phyloP scores from a whole-genome alignment of 2,329 filamentous ascomycete genomes.

The Pezicula carpinea region DNA sequence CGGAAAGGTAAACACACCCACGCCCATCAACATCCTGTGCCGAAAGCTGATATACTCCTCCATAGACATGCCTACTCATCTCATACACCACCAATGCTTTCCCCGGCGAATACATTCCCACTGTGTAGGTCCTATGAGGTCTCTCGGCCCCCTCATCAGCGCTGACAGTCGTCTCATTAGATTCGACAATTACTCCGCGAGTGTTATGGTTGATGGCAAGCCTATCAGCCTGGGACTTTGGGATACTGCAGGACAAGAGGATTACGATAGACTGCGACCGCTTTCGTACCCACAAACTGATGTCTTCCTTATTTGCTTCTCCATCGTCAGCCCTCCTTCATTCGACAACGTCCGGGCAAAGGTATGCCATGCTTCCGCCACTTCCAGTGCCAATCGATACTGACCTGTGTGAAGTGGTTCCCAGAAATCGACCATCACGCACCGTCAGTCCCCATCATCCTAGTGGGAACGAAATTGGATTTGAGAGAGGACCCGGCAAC shows the following conservation, averaged over 20 bases:
- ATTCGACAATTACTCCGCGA: constrained; percentile 98
- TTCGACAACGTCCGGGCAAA: constrained; percentile 99
- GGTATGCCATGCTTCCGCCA: constrained; percentile 47
- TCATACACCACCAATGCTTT: constrained; percentile 99
- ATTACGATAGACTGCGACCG: constrained; percentile 92
- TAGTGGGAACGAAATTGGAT: constrained; percentile 96
- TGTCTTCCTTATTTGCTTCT: constrained; percentile 98
- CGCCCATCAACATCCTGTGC: background rate
- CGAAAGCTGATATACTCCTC: constrained; percentile 26
- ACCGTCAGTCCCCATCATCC: constrained; percentile 90
- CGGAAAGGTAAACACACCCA: constrained; percentile 69
- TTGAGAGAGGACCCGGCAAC: constrained; percentile 84
- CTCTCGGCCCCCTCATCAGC: constrained; percentile 6
- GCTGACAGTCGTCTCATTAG: constrained; percentile 42
- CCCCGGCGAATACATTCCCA: constrained; percentile 99
- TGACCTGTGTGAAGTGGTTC: constrained; percentile 64
- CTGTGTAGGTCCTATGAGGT: constrained; percentile 61
- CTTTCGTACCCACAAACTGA: constrained; percentile 98
- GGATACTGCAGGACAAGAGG: constrained; percentile 98
- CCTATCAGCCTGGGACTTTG: constrained; percentile 94
- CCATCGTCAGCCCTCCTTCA: constrained; percentile 93
- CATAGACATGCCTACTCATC: constrained; percentile 94
- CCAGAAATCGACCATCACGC: constrained; percentile 97
- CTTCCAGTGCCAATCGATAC: background rate
- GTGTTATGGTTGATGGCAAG: constrained; percentile 98